Base-by-base conservation (phyloP, 1,284 basidiomycete genomes). In the Tylopilus sp. region DNA sequence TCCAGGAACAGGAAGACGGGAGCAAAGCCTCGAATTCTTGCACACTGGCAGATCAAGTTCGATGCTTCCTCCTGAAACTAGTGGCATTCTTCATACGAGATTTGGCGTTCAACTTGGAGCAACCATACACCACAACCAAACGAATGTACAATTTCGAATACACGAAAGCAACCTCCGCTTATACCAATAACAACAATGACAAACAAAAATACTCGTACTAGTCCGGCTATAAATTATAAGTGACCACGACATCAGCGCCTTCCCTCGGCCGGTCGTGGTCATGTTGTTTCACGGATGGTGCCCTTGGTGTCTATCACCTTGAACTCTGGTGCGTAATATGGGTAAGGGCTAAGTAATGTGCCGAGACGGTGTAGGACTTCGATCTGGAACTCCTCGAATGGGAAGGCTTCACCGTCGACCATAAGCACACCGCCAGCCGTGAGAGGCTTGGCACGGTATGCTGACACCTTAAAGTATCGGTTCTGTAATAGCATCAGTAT, bases 341-440 rank as follows among this genome's bases (percentile, higher is more conserved):
- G 93, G 65, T 89, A 82, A 53, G 90, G 87, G 72, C 91, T 93
- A 24, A 96, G 79, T 19, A 95, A 78, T 0, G 88, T 91, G 22
- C 88, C 95, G 22, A 94, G 79, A 8, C 89, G 86, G 32, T 86
- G 84, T 70, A 95, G 89, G 8, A 95, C 90, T 77, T 98, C 94
- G 8, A 98, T 92, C 71, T 95, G 90, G 77, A 92, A 96, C 63
- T 91, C 87, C 71, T 91, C 86, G 72, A 94, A 95, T 2, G 92
- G 91, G 72, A 91, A 93, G 19, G 82, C 79, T 81, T 99, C 97
- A 22, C 97, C 97, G 74, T 99, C 97, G 63, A 95, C 84, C 12
- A 89, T 83, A 60, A 95, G 78, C 69, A 82, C 81, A 4, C 89
- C 90, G 41, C 87, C 83, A 26, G 80, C 61, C 6, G 81, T 75